Base-by-base conservation (phyloP, 345 rosid species). In the Cardiospermum halicacabum region DNA sequence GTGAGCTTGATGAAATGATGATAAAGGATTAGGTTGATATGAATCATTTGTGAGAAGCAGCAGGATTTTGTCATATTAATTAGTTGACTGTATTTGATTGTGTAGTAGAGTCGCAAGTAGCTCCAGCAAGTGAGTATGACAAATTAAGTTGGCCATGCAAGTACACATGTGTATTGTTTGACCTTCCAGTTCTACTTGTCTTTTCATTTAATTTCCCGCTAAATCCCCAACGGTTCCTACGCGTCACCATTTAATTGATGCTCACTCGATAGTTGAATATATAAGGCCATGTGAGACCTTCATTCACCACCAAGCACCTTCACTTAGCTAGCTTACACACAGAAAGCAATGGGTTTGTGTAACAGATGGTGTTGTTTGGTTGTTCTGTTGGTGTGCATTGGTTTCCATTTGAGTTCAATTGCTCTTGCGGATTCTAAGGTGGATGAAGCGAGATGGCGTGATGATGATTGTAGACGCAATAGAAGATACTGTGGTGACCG, bases 401-500 rank as follows among this genome's bases (percentile, higher is more conserved):
- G 28, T 53, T 40, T 65, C 27, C 61, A 42, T 28, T 70, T 70
- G 67, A 1, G 49, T 64, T 53, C 61, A 27, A 56, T 63, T 22
- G 68, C 77, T 60, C 53, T 73, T 56, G 83, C 73, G 13, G 78
- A 79, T 70, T 56, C 45, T 18, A 59, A 66, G 47, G 53, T 70
- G 13, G 78, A 66, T 13, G 58, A 61, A 66, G 55, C 62, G 22
- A 51, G 83, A 62, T 79, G 49, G 56, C 28, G 54, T 3, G 59
- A 64, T 63, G 72, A 73, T 70, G 80, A 65, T 24, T 79, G 83
- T 64, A 67, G 83, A 45, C 76, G 83, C 80, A 58, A 15, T 32
- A 34, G 57, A 24, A 50, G 71, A 45, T 26, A 50, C 5, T 57
- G 71, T n/a, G 57, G 62, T 45, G 78, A 64, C 2, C 66, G 76